Conservation (phyloP, 768 basidiomycete genomes). For the Dioszegia aurantiaca region DNA sequence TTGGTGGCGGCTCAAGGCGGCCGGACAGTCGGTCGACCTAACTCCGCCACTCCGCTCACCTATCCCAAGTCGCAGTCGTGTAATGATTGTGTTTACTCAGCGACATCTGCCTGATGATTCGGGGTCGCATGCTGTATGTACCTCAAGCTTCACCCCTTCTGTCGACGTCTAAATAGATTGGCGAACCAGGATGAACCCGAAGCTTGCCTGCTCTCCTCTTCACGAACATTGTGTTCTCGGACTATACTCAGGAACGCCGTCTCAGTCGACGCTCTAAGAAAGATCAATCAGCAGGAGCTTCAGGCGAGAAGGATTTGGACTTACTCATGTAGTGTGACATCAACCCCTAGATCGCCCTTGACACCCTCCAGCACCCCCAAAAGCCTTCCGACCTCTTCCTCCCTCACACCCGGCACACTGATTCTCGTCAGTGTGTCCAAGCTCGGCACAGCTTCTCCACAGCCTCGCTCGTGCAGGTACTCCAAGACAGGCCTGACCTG, state of each 20-base stretch:
- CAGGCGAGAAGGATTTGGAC: slow-evolving; percentile 8
- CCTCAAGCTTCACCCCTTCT: too few relatives aligned
- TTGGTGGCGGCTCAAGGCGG: too few relatives aligned
- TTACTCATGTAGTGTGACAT: slow-evolving; percentile 33
- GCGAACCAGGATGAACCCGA: background rate
- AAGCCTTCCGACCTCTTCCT: slow-evolving; percentile 22
- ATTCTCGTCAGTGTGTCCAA: slow-evolving; percentile 30
- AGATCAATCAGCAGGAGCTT: background rate
- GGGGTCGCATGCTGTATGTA: too few relatives aligned
- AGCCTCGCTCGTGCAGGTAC: slow-evolving; percentile 19
- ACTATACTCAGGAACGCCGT: slow-evolving; percentile 40
- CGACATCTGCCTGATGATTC: too few relatives aligned
- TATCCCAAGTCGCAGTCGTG: too few relatives aligned
- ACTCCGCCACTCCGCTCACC: too few relatives aligned
- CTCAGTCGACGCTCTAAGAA: slow-evolving; percentile 35
- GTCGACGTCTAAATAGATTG: too few relatives aligned
- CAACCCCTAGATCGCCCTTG: slow-evolving; percentile 19
- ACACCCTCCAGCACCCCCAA: slow-evolving; percentile 19
- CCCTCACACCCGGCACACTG: slow-evolving; percentile 27
- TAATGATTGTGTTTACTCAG: too few relatives aligned
- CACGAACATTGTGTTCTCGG: slow-evolving; percentile 30
- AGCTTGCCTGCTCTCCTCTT: slow-evolving; percentile 24
- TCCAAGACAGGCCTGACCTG: slow-evolving; percentile 15
- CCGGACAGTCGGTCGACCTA: too few relatives aligned
- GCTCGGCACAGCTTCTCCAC: slow-evolving; percentile 14